A percentile compares a stretch with the other conserved stretches of the same genome.
These are phyloP conservation scores for Arthrobotrys sinensis DNA, from an alignment of 2,329 filamentous ascomycete species.

Conservation along the genomic window DNA sequence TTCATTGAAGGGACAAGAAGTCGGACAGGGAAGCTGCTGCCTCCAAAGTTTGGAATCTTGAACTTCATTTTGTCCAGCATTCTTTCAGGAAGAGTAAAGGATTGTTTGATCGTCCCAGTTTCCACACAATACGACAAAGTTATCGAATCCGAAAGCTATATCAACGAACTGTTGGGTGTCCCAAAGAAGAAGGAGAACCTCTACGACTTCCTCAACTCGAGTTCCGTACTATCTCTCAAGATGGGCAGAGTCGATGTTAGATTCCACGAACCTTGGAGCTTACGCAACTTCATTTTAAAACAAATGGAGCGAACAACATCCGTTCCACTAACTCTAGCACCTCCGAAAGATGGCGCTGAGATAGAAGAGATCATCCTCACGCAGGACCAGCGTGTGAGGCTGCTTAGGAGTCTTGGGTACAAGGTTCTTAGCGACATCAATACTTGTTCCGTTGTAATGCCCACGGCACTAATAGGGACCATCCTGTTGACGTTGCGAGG, in stretches of 20 bases:
- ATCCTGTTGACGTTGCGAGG: constrained; percentile 91
- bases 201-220: constrained; percentile 87
- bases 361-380: constrained; percentile 64
- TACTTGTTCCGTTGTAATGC: constrained; percentile 96
- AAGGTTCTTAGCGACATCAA: constrained; percentile 95
- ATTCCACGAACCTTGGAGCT: constrained; percentile 96
- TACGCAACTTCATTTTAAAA: constrained; percentile 83
- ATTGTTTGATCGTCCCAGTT: constrained; percentile 94
- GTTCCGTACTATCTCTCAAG: constrained; percentile 88
- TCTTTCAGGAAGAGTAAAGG: constrained; percentile 86
- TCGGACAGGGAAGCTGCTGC: constrained; percentile 90
- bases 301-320: constrained; percentile 72
- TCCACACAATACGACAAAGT: constrained; percentile 99
- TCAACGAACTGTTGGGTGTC: constrained; percentile 90
- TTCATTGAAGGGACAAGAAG: constrained; percentile 97
- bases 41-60: constrained; percentile 95
- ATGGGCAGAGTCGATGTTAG: constrained; percentile 93
- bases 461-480: constrained; percentile 93
- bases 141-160: constrained; percentile 97
- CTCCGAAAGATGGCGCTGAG: constrained; percentile 55
- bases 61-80: constrained; percentile 92
- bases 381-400: constrained; percentile 76
- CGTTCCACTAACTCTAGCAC: constrained; percentile 66
- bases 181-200: constrained; percentile 97
- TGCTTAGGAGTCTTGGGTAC: constrained; percentile 90